Evolutionary conservation across 768 basidiomycete genomes (phyloP), one percentile per base, ranked within the genome.

Genomic region (Brasilioporus rufonigricans): DNA sequence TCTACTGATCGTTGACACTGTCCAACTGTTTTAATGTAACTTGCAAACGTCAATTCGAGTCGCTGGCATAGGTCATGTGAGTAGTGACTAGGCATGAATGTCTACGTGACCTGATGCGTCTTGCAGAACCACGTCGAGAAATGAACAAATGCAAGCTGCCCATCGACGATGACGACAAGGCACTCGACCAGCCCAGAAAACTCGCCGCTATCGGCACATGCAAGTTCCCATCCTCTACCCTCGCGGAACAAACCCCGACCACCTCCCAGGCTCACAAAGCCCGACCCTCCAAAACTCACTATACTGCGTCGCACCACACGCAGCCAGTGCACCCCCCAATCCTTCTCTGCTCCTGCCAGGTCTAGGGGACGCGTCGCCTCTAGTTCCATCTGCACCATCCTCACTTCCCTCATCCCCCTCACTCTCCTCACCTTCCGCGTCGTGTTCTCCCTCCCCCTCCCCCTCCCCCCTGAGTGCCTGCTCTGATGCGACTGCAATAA

Each of bases 271-370:
- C 75, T 80, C 31, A 83, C 82, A 12, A 75, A 71, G 60, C 80
- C 81, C 7, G 69, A 74, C 36, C 76, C 82, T 44, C 83, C 85
- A 2, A 67, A 68, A 7, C 56, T 83, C 29, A 73, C 71, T 14
- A 2, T 45, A 10, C 64, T 72, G 0, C 69, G 60, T 47, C 65
- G 77, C 3, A 68, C 70, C 0, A 70, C 73, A 13, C 44, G 86
- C 87, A 4, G 85, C 81, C 0, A 90, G 85, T 61, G 86, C 87
- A 2, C 87, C 88, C 8, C 86, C 87, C 2, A 74, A 21, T 74
- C 68, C 46, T 57, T 60, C 0, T 40, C 52, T 12, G 61, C 55
- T 9, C 67, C 65, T 19, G 56, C 68, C 35, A 66, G 70, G 35
- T 59, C 70, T 4, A 50, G 63, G 2, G 56, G 65, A 4, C 64